phyloP scores from a whole-genome alignment of 1,139 yeast species.

The Suhomyces atakaporum region DNA sequence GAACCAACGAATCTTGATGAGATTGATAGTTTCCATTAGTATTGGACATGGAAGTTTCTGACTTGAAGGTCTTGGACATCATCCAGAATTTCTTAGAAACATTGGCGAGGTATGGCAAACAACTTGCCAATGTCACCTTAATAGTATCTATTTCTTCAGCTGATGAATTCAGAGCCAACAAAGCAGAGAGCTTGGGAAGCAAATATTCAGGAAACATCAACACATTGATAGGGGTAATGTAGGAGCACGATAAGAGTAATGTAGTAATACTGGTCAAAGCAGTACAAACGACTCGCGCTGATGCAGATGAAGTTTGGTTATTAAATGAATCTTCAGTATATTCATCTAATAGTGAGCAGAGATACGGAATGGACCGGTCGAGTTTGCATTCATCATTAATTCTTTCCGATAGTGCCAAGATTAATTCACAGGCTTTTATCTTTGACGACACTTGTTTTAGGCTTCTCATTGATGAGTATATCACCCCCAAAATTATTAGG shows the following conservation, averaged over 20 bases:
- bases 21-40: slow-evolving; percentile 9
- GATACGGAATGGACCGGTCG: slow-evolving; percentile 81
- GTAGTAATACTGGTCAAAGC: slow-evolving; percentile 64
- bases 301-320: slow-evolving; percentile 11
- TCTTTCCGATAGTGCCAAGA: slow-evolving; percentile 74
- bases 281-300: slow-evolving; percentile 55
- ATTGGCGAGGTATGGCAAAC: slow-evolving; percentile 69
- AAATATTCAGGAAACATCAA: slow-evolving; percentile 79
- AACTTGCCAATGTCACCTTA: slow-evolving; percentile 67
- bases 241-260: slow-evolving; percentile 62
- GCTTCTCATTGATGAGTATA: slow-evolving; percentile 67
- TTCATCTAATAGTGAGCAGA: slow-evolving; percentile 52
- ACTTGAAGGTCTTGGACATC: slow-evolving; percentile 59
- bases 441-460: slow-evolving; percentile 64
- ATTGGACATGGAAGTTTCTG: slow-evolving; percentile 21
- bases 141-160: slow-evolving; percentile 46
- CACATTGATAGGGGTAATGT: slow-evolving; percentile 73
- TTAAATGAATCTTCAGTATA: slow-evolving; percentile 17
- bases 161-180: slow-evolving; percentile 31
- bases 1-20: slow-evolving; percentile 1
- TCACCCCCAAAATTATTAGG: slow-evolving; percentile 60
- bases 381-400: slow-evolving; percentile 81
- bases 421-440: slow-evolving; percentile 71
- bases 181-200: slow-evolving; percentile 62
- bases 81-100: slow-evolving; percentile 66